Evolutionary conservation across 371 early-diverging fungal species (phyloP), one percentile per base, ranked within the genome.

Genomic region (Apophysomyces sp.): DNA sequence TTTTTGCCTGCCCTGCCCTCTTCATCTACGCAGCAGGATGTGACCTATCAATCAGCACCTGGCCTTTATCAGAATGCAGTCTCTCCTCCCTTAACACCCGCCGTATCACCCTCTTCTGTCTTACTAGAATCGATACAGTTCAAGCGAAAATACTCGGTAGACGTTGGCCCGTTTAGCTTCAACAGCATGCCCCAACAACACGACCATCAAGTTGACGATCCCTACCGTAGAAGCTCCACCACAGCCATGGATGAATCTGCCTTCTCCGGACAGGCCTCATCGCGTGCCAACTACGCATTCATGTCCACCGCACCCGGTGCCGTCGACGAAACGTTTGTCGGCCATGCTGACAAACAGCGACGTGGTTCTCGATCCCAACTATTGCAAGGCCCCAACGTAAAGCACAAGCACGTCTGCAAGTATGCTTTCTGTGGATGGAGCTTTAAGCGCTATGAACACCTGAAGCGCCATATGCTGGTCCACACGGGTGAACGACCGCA

Each of bases 401-500:
- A 57, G 27, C 80, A 83, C 55, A 83, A 83, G 56, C 84, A 84
- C 60, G 74, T 77, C 2, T 85, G 85, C 69, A 76, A 76, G 28
- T 79, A 77, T 60, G 72, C 81, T 12, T 72, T 67, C 26, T 86
- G 86, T 59, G 78, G 80, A 15, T 83, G 83, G 85, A 83, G 83
- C 49, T 86, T 86, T 67, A 94, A 93, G 72, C 80, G 94, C 24
- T 89, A 82, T 66, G 94, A 94, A 62, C 94, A 94, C 67, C 71
- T 94, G 53, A 90, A 92, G 58, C 69, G 96, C 9, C 94, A 93
- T 65, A 83, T 86, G 79, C 66, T 90, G 8, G 85, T 86, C 44
- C 87, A 86, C 34, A 83, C 87, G 8, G 85, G 84, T 24, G 85
- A 85, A 58, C 72, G 85, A 18, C 84, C 92, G 30, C 89, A 84